phyloP scores from a whole-genome alignment of 208 protist species.

The Trypanosoma cruzi region DNA sequence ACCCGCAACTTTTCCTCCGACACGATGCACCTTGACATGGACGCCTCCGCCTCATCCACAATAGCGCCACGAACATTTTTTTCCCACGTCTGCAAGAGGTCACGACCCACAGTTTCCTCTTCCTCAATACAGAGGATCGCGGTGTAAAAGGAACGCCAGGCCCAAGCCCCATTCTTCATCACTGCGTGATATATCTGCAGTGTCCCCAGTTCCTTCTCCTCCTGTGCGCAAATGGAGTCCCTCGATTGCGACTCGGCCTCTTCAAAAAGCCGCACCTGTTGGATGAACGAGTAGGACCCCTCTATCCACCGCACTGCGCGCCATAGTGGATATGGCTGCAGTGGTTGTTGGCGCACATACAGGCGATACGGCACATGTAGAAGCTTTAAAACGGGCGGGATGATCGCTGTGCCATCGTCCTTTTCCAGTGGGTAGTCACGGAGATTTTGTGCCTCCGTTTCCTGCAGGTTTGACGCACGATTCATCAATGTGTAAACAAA shows the following conservation, averaged over 20 bases:
- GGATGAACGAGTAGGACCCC: slow-evolving; percentile 13
- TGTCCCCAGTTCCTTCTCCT: slow-evolving; percentile 14
- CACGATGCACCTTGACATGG: background rate
- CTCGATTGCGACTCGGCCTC: slow-evolving; percentile 18
- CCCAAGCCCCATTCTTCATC: slow-evolving; percentile 35
- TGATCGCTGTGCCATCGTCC: slow-evolving; percentile 10
- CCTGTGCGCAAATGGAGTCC: background rate
- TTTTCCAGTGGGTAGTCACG: background rate
- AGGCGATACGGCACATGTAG: slow-evolving; percentile 28
- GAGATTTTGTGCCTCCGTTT: slow-evolving; percentile 5
- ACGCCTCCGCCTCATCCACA: slow-evolving; percentile 6
- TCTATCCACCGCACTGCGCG: slow-evolving; percentile 25
- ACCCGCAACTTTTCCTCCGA: background rate
- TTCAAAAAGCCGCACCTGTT: background rate
- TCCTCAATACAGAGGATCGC: slow-evolving; percentile 16
- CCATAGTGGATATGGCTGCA: slow-evolving; percentile 23
- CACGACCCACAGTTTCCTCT: slow-evolving; percentile 20
- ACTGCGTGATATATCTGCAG: slow-evolving; percentile 14
- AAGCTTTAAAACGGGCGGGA: background rate
- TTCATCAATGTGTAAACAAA: slow-evolving; percentile 30
- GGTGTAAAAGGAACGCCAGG: slow-evolving; percentile 29
- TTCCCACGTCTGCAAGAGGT: slow-evolving; percentile 9
- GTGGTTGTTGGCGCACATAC: slow-evolving; percentile 21
- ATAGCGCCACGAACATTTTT: slow-evolving; percentile 10
- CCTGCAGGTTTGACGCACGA: slow-evolving; percentile 18